Base-by-base conservation (phyloP, 2,329 filamentous ascomycete genomes). In the Herpotrichia juniperi region DNA sequence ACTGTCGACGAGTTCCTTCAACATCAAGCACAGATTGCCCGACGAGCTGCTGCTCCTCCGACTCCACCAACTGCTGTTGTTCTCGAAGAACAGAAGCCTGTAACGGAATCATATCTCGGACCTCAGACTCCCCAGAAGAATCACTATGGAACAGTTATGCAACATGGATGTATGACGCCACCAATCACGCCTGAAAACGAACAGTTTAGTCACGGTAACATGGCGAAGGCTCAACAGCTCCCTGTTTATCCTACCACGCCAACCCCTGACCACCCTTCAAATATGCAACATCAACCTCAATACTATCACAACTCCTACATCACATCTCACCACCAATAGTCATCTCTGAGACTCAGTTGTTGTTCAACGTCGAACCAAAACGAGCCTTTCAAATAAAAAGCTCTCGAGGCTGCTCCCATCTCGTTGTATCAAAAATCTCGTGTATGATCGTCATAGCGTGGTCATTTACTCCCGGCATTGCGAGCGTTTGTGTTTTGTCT, bases 71-170 rank as follows among this genome's bases (percentile, higher is more conserved):
- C 83, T 25, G 74, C 77, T 50, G 82, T 87, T 59, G 73, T 78
- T 22, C 66, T 76, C 40, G 66, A 78, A 51, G 74, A 78, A 43
- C 71, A 77, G 42, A 84, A 85, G 74, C 76, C 72, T 8, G 55
- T 62, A 21, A 57, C 65, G 28, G 71, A 71, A 28, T 56, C 78
- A 32, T 80, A 83, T 58, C 78, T 85, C 68, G 84, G 87, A 58
- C 91, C 89, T 68, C 88, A 86, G 75, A 94, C 91, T 14, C 91
- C 91, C 12, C 87, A 91, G 67, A 93, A 93, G 79, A 84, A 83
- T 44, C 85, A 87, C 54, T 87, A 86, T 59, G 79, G 83, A 46
- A 77, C 83, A 48, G 80, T 80, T 46, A 82, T 86, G 58, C 84
- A 86, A 31, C 83, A 91, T 60, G 91, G 90, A 51, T 92, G 92